A percentile compares a stretch with the other conserved stretches of the same genome.
Evolutionary conservation across 1,284 basidiomycete species (phyloP).

Genomic region (Cryptococcus wingfieldii): DNA sequence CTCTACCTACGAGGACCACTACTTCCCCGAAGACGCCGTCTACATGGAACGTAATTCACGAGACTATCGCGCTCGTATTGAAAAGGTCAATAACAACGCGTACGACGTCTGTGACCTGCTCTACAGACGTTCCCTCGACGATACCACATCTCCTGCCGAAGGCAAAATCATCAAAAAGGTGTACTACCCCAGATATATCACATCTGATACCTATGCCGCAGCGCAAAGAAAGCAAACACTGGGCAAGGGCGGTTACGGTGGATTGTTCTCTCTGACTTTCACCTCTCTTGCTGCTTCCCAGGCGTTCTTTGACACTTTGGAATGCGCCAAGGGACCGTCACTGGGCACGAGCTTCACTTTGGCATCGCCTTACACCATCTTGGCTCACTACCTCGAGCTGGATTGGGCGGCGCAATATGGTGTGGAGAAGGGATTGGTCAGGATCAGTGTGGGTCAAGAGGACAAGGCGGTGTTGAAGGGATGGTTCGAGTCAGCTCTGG

Average conservation of each 20-base stretch:
- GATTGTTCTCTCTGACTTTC: slow-evolving; percentile 89
- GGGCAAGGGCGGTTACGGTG: slow-evolving; percentile 72
- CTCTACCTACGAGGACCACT: slow-evolving; percentile 75
- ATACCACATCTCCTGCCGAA: slow-evolving; percentile 22
- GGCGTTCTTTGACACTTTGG: slow-evolving; percentile 83
- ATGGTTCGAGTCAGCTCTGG: slow-evolving; percentile 65
- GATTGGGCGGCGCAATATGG: slow-evolving; percentile 87
- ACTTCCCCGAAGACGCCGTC: slow-evolving; percentile 88
- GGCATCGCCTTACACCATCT: slow-evolving; percentile 85
- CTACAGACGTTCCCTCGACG: slow-evolving; percentile 55
- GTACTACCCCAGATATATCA: slow-evolving; percentile 83
- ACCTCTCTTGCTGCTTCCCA: slow-evolving; percentile 61
- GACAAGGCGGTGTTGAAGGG: slow-evolving; percentile 59
- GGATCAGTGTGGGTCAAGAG: slow-evolving; percentile 89
- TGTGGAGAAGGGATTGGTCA: slow-evolving; percentile 77
- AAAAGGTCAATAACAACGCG: slow-evolving; percentile 75
- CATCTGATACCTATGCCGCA: slow-evolving; percentile 66
- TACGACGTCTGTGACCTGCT: slow-evolving; percentile 77
- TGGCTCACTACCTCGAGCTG: slow-evolving; percentile 87
- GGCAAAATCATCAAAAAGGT: slow-evolving; percentile 69
- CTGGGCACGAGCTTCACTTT: slow-evolving; percentile 96
- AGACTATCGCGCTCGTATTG: slow-evolving; percentile 75
- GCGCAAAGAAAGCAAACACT: slow-evolving; percentile 48
- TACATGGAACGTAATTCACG: slow-evolving; percentile 98
- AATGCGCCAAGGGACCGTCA: slow-evolving; percentile 85